Conservation (phyloP, 1,284 basidiomycete species). For the Lentinus polychrous region DNA sequence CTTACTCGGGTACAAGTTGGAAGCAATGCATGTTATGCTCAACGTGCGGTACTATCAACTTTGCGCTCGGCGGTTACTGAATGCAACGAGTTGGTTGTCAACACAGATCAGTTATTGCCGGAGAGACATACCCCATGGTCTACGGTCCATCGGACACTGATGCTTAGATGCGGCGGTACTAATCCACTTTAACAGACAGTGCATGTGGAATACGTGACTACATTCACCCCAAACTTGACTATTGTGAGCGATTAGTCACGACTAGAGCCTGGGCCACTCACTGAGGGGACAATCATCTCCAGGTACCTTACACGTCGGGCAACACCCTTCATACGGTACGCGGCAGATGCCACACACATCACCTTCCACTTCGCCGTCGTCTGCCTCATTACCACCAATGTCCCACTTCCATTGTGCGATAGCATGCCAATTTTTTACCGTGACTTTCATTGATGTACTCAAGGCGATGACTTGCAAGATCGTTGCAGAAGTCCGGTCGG, state of each 20-base stretch:
- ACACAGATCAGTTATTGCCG: neutral
- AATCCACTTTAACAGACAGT: constrained; percentile 93
- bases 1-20: neutral
- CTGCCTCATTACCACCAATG: constrained; percentile 37
- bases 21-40: neutral
- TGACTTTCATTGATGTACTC: constrained; percentile 89
- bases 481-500: no score
- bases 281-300: constrained; percentile 96
- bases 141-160: constrained; percentile 91
- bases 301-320: constrained; percentile 89
- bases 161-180: constrained; percentile 80
- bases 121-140: constrained; percentile 77
- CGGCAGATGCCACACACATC: constrained; percentile 95
- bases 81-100: neutral
- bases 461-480: no score
- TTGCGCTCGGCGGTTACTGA: constrained; percentile 33
- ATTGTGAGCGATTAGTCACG: neutral
- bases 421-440: constrained; percentile 76
- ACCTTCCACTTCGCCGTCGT: constrained; percentile 36
- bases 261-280: constrained; percentile 34
- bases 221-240: constrained; percentile 89
- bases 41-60: constrained; percentile 10
- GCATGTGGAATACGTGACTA: constrained; percentile 92
- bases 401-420: constrained; percentile 89
- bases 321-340: constrained; percentile 86